A percentile compares a stretch with the other conserved stretches of the same genome.
These are phyloP conservation scores for Neofusicoccum cordaticola DNA, from an alignment of 2,329 filamentous ascomycete genomes.

Conservation along the genomic window DNA sequence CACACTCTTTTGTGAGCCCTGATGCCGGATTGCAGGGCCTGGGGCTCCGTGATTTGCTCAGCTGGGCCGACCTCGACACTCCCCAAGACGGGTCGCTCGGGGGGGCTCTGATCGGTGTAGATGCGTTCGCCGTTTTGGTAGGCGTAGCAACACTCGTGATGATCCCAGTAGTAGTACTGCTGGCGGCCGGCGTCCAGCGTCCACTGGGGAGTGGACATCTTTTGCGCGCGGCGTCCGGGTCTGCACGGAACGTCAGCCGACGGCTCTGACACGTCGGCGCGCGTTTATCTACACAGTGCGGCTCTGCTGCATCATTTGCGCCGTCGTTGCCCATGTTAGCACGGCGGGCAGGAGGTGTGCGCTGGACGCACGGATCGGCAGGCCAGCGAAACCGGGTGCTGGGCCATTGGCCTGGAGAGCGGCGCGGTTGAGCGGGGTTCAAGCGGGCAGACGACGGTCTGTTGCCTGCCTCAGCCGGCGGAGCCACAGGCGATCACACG, in stretches of 20 bases:
- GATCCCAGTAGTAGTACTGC: neutral
- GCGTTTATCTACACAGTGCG: neutral
- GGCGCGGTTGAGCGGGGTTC: too few species aligned
- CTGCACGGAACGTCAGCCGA: too few species aligned
- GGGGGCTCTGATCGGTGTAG: neutral
- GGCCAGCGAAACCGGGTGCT: neutral
- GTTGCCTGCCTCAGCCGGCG: neutral
- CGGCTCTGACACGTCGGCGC: neutral
- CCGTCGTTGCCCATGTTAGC: too few species aligned
- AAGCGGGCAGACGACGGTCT: neutral
- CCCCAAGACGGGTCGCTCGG: neutral
- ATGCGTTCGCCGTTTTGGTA: neutral
- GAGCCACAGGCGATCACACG: neutral
- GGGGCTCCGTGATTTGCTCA: constrained; percentile 3
- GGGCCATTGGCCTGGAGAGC: neutral
- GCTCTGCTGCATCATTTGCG: neutral
- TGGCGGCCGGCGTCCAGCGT: neutral
- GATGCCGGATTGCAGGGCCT: neutral
- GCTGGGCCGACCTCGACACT: neutral
- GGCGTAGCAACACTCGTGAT: neutral
- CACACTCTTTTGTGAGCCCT: neutral
- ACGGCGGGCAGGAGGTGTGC: neutral
- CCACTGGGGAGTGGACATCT: neutral
- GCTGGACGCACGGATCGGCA: neutral
- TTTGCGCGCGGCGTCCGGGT: neutral